Percentiles rank a stretch among this genome's conserved stretches.
Conservation (phyloP, 2,329 filamentous ascomycete species). For the Alternaria sp. region DNA sequence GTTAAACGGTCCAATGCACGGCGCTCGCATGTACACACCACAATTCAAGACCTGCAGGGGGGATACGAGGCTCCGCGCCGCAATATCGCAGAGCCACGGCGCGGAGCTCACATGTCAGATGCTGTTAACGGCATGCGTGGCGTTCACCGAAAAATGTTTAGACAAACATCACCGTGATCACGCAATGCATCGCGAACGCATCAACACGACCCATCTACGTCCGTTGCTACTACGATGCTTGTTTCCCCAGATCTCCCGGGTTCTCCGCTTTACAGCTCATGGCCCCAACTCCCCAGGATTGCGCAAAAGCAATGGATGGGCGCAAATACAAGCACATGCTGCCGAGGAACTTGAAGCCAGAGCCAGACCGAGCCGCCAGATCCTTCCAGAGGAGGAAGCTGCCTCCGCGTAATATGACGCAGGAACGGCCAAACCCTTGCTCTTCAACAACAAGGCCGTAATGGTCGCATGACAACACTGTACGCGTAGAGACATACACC, state of each 20-base stretch:
- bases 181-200: background rate
- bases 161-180: background rate
- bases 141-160: background rate
- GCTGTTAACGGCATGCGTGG: background rate
- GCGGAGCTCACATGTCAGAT: background rate
- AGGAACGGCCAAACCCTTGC: conserved; percentile 13
- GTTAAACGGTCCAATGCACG: background rate
- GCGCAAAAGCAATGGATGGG: background rate
- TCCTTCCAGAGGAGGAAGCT: conserved; percentile 13
- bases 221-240: conserved; percentile 11
- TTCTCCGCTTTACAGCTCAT: conserved; percentile 12
- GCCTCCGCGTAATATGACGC: conserved; percentile 17
- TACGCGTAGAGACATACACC: background rate
- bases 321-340: conserved; percentile 16
- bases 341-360: conserved; percentile 15
- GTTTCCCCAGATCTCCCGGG: conserved; percentile 18
- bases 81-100: background rate
- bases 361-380: conserved; percentile 25
- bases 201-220: background rate
- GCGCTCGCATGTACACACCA: conserved; percentile 2
- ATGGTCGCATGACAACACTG: background rate
- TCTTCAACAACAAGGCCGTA: conserved; percentile 1
- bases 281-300: background rate
- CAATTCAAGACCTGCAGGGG: background rate
- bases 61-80: background rate